Evolutionary conservation across 106 monocot species (phyloP), one percentile per base, ranked within the genome.

Genomic region (Acanthochlamys bracteata): DNA sequence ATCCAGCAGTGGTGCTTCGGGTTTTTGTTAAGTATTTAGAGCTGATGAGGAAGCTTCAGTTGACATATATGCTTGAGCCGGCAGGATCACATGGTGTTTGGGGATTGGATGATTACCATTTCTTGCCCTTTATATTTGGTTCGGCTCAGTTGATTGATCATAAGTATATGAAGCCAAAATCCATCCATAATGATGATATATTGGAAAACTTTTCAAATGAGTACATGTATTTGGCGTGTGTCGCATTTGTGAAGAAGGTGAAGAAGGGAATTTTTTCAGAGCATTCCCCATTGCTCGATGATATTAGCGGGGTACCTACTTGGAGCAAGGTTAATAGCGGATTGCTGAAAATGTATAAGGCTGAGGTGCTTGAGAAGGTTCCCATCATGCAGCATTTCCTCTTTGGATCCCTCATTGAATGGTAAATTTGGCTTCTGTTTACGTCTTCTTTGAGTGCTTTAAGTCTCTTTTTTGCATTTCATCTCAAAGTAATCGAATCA

Each of bases 321-420:
- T 98, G 98, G 98, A 67, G n/a, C 41, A 98, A 98, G 80, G 98
- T 98, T 25, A 84, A 91, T 53, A 76, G 91, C 20, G 91, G 98
- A 41, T 42, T 98, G 80, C 79, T 98, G 69, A 91, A 98, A 83
- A 98, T 98, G 96, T 98, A 91, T 62, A 98, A 85, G 76, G 91
- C 88, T 3, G 96, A 98, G 83, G 87, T 98, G 67, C 91, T 98
- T 15, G 91, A 98, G 80, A 98, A 98, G 80, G 96, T 98, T 65
- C 96, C 96, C 13, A 98, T 98, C 21, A 98, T 98, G 98, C 98
- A 98, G 79, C 98, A 91, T 75, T 98, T 98, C 68, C 79, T 98
- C 27, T 98, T 98, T 22, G 91, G 91, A 0, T 98, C 88, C 20
- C 76, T 98, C 11, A 91, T 98, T 67, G 79, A 83, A 59, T 98